phyloP scores from a whole-genome alignment of 345 rosid genomes.

The Linum lewisii region DNA sequence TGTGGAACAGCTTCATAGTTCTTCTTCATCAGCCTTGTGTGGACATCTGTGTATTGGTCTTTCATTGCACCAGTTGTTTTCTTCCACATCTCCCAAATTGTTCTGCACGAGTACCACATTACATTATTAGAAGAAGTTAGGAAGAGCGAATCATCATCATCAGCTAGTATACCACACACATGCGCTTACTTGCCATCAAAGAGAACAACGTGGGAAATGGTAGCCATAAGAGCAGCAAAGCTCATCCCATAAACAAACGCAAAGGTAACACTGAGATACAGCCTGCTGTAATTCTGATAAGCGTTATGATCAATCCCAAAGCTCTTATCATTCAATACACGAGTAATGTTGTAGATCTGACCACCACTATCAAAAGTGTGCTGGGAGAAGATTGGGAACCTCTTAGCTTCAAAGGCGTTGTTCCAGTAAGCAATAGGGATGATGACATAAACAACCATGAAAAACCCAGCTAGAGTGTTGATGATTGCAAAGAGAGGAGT shows the following conservation, averaged over 20 bases:
- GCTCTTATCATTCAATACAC: background rate
- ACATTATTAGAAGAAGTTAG: too few species aligned
- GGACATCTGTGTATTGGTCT: background rate
- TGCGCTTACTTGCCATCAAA: slow-evolving; percentile 1
- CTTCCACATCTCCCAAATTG: slow-evolving; percentile 1
- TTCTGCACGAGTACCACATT: background rate
- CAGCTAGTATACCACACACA: too few species aligned
- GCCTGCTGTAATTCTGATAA: background rate
- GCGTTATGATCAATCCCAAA: background rate
- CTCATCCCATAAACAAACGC: slow-evolving; percentile 1
- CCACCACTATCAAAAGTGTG: background rate
- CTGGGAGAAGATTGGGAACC: background rate
- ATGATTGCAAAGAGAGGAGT: background rate
- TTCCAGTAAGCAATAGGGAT: slow-evolving; percentile 1
- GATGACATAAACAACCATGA: background rate
- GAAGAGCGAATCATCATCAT: too few species aligned
- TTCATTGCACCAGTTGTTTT: background rate
- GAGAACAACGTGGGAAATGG: background rate
- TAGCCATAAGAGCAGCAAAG: slow-evolving; percentile 1
- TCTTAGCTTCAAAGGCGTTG: background rate
- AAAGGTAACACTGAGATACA: background rate
- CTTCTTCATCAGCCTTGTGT: slow-evolving; percentile 4
- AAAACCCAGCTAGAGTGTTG: background rate
- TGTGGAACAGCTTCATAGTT: background rate
- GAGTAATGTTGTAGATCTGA: background rate